These are phyloP conservation scores for Phytopythium oedochilum DNA, from an alignment of 352 stramenopile species.

Conservation along the genomic window DNA sequence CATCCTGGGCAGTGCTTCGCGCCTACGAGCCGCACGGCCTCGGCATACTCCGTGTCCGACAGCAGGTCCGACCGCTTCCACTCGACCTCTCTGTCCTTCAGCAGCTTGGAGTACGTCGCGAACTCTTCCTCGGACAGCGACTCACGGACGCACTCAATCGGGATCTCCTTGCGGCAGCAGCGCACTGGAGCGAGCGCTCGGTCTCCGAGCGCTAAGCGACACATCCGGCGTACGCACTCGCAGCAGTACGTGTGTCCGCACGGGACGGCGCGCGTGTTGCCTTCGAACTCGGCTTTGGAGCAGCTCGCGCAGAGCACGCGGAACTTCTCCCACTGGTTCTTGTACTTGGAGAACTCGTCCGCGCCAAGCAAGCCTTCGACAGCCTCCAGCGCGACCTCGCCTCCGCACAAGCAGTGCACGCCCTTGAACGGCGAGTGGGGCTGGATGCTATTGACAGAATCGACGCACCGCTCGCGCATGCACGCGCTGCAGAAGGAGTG, in stretches of 20 bases:
- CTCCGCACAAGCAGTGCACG: conserved; percentile 10
- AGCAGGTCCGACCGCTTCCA: conserved; percentile 55
- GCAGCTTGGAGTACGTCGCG: conserved; percentile 35
- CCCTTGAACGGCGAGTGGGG: not conserved
- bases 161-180: conserved; percentile 68
- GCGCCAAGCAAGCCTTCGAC: conserved; percentile 14
- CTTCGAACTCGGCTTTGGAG: conserved; percentile 9
- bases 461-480: not conserved
- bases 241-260: conserved; percentile 65
- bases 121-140: conserved; percentile 28
- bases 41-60: conserved; percentile 60
- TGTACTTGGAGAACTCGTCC: conserved; percentile 17
- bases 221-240: conserved; percentile 55
- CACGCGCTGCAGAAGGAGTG: not conserved
- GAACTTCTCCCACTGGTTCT: not conserved
- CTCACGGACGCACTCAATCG: conserved; percentile 53
- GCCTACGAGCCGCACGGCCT: conserved; percentile 29
- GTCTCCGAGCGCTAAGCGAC: conserved; percentile 45
- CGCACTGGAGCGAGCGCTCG: conserved; percentile 55
- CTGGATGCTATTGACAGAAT: not conserved
- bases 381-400: conserved; percentile 20
- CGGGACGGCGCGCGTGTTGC: conserved; percentile 24
- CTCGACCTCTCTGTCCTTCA: conserved; percentile 51
- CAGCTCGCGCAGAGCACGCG: conserved; percentile 39
- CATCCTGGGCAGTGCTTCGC: conserved; percentile 75